Evolutionary conservation across 768 basidiomycete genomes (phyloP), one percentile per base, ranked within the genome.

Genomic region (Amanita brunnescens): DNA sequence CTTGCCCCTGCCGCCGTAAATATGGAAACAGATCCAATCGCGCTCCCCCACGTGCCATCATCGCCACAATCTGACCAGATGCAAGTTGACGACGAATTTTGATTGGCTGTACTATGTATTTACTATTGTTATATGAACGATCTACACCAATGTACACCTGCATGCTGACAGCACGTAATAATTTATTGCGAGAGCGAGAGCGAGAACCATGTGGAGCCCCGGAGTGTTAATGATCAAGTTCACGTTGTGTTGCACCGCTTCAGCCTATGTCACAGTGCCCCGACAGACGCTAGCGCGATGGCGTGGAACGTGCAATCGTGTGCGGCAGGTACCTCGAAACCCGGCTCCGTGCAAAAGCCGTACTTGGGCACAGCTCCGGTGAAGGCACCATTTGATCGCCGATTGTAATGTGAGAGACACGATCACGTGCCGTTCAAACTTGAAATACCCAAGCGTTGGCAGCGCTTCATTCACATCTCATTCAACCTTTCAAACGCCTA

Each of bases 21-120:
- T 12, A 30, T 6, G 12, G 41, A 37, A 30, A 14, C 46, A n/a
- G 6, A 12, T 18, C 26, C 37, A 29, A 10, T 38, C 24, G 3
- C 12, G 7, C n/a, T n/a, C n/a, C n/a, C n/a, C n/a, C n/a, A n/a
- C n/a, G n/a, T n/a, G n/a, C n/a, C n/a, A n/a, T n/a, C n/a, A 18
- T 24, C 47, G n/a, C 47, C 47, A 23, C 33, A 39, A 34, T 38
- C 47, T 0, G 47, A 49, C 9, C 16, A 49, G 18, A 49, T 49
- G 49, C 13, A 40, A 26, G 49, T 49, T 2, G 49, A 49, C 20
- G 39, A 33, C 9, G 35, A 48, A 9, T 37, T 26, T 1, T 48
- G 34, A 48, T 48, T 35, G 39, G 16, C 23, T 35, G 16, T 35
- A 33, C 34, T 34, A 37, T 49, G 21, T 35, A 39, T 23, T 16